phyloP scores from a whole-genome alignment of 768 basidiomycete species.

The Auriscalpium microsporum region DNA sequence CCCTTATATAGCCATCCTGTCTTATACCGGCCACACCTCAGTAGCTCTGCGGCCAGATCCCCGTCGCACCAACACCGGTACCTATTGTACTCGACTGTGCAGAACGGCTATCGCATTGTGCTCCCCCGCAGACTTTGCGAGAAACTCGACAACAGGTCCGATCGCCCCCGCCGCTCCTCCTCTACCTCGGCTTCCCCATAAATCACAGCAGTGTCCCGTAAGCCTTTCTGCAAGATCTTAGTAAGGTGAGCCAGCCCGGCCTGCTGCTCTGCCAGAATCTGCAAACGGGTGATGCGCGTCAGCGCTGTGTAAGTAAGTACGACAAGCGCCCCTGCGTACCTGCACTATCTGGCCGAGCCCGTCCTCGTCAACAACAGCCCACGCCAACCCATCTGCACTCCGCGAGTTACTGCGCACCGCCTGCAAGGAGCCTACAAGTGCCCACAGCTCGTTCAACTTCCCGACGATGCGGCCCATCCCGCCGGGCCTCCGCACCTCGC shows the following conservation, averaged over 20 bases:
- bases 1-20: too few species aligned
- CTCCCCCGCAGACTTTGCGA: conserved; percentile 1
- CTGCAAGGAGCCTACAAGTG: conserved; percentile 64
- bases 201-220: conserved; percentile 23
- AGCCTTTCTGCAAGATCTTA: conserved; percentile 61
- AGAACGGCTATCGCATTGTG: neutral
- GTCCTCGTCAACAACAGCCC: conserved; percentile 84
- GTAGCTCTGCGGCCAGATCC: too few species aligned
- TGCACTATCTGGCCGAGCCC: conserved; percentile 70
- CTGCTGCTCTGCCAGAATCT: conserved; percentile 76
- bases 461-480: conserved; percentile 53
- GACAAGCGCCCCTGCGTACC: conserved; percentile 30
- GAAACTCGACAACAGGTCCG: conserved; percentile 6
- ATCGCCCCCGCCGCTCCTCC: neutral
- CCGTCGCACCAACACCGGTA: neutral
- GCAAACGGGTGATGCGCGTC: neutral
- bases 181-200: conserved; percentile 11
- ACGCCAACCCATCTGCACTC: conserved; percentile 43
- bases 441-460: conserved; percentile 82
- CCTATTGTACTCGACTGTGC: neutral
- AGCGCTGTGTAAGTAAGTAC: too few species aligned
- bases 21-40: too few species aligned
- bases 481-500: conserved; percentile 50
- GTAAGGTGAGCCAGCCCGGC: conserved; percentile 74
- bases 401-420: conserved; percentile 46